Conservation (phyloP, 2,329 filamentous ascomycete genomes). For the Penicillium freii region DNA sequence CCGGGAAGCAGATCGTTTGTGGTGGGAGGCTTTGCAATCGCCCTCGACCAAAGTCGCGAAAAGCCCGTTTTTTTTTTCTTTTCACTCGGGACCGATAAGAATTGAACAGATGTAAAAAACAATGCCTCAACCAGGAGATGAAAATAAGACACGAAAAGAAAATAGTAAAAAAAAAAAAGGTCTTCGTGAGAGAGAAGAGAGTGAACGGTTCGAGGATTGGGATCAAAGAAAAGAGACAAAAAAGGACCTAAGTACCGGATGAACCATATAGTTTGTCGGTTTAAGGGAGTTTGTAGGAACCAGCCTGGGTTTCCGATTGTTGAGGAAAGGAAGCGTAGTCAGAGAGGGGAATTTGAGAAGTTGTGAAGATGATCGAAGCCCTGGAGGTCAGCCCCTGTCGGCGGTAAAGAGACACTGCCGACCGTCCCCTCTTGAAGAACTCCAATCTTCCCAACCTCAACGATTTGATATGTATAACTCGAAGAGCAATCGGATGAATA, state of each 20-base stretch:
- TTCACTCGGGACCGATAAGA: slow-evolving; percentile 1
- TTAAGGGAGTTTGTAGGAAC: slow-evolving; percentile 15
- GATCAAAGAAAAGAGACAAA: slow-evolving; percentile 6
- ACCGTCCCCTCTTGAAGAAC: slow-evolving; percentile 17
- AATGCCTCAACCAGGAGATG: slow-evolving; percentile 16
- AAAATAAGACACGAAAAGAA: slow-evolving; percentile 11
- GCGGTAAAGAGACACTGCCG: slow-evolving; percentile 26
- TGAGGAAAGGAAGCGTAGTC: slow-evolving; percentile 17
- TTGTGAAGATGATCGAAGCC: slow-evolving; percentile 14
- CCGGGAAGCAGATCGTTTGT: neutral
- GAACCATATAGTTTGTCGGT: neutral
- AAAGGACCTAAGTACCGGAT: neutral
- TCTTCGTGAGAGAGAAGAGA: slow-evolving; percentile 4
- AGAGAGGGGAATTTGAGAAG: slow-evolving; percentile 16
- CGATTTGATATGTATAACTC: neutral
- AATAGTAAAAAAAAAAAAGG: neutral
- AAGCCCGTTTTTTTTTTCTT: slow-evolving; percentile 1
- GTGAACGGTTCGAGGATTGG: slow-evolving; percentile 3
- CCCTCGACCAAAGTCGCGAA: slow-evolving; percentile 7
- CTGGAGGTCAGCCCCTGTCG: slow-evolving; percentile 20
- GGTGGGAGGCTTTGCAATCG: slow-evolving; percentile 5
- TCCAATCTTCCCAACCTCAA: slow-evolving; percentile 1
- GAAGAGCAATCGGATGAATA: neutral
- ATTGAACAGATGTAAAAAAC: slow-evolving; percentile 7
- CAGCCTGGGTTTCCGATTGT: slow-evolving; percentile 25